Evolutionary conservation across 2,329 filamentous ascomycete species (phyloP).

Genomic region (Chaetothyriales sp.): DNA sequence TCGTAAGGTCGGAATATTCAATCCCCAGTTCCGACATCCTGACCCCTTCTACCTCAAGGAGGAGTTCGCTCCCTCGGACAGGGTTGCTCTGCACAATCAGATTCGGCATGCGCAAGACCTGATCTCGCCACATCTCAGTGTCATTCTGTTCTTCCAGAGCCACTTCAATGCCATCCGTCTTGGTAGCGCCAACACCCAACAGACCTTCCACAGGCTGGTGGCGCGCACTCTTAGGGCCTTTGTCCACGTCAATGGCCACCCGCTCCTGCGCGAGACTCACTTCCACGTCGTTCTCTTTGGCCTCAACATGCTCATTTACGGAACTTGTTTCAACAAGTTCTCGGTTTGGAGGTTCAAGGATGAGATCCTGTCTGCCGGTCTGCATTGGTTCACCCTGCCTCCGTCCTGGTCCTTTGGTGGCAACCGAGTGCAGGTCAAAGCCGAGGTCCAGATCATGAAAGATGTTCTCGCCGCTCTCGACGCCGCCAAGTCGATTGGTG

Average conservation of each 20-base stretch:
- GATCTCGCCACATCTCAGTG: conserved; percentile 68
- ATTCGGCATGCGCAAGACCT: conserved; percentile 69
- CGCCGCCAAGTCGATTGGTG: conserved; percentile 46
- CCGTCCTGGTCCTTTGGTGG: conserved; percentile 91
- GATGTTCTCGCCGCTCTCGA: conserved; percentile 59
- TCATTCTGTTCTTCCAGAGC: conserved; percentile 80
- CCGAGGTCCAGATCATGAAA: conserved; percentile 66
- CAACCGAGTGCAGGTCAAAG: conserved; percentile 83
- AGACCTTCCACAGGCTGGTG: conserved; percentile 67
- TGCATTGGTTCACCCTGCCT: conserved; percentile 74
- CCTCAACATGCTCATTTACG: conserved; percentile 58
- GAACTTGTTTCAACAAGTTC: conserved; percentile 46
- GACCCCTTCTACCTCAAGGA: conserved; percentile 85
- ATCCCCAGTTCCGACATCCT: conserved; percentile 50
- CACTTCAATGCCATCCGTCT: conserved; percentile 91
- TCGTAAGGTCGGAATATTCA: conserved; percentile 67
- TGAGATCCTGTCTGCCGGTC: conserved; percentile 65
- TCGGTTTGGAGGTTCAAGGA: conserved; percentile 77
- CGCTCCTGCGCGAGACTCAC: conserved; percentile 78
- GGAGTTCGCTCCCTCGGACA: conserved; percentile 85
- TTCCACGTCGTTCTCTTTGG: conserved; percentile 78
- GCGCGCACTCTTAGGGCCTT: conserved; percentile 63
- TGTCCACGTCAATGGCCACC: conserved; percentile 56
- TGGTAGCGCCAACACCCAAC: conserved; percentile 65
- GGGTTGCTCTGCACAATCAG: conserved; percentile 54